A percentile compares a stretch with the other conserved stretches of the same genome.
Conservation (phyloP, 805 yeast genomes). For the Torulaspora delbrueckii region DNA sequence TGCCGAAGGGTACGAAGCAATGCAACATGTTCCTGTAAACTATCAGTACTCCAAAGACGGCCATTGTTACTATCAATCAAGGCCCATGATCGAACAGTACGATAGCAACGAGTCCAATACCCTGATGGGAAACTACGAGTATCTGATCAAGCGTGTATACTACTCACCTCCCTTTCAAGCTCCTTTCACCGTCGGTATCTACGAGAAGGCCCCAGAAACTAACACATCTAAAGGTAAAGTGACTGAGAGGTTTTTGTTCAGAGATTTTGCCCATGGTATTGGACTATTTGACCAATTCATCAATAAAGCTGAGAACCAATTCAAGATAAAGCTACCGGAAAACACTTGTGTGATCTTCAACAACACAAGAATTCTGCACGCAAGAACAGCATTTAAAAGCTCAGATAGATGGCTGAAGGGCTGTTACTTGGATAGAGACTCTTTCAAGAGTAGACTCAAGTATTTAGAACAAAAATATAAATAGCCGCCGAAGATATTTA, state of each 20-base stretch:
- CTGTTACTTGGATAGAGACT: constrained; percentile 66
- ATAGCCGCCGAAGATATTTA: constrained; percentile 10
- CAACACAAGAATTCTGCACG: constrained; percentile 66
- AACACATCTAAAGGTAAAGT: constrained; percentile 36
- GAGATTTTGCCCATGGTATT: constrained; percentile 56
- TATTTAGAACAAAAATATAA: constrained; percentile 27
- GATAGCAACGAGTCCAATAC: constrained; percentile 35
- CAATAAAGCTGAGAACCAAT: constrained; percentile 49
- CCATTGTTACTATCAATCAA: constrained; percentile 54
- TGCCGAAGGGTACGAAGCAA: constrained; percentile 58
- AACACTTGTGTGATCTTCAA: constrained; percentile 63
- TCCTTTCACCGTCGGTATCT: constrained; percentile 59
- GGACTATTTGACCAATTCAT: constrained; percentile 55
- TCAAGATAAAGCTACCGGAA: constrained; percentile 49
- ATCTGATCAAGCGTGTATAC: constrained; percentile 51
- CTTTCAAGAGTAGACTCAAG: constrained; percentile 58
- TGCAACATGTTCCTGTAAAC: constrained; percentile 58
- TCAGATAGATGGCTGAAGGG: constrained; percentile 70
- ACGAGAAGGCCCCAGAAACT: constrained; percentile 31
- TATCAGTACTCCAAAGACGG: constrained; percentile 62
- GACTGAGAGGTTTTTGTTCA: constrained; percentile 41
- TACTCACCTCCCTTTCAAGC: constrained; percentile 85
- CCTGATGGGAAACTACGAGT: constrained; percentile 28
- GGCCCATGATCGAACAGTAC: constrained; percentile 61
- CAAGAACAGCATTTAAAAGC: constrained; percentile 49